Evolutionary conservation across 768 basidiomycete genomes (phyloP), one percentile per base, ranked within the genome.

Genomic region (Pleurotus sapidus): DNA sequence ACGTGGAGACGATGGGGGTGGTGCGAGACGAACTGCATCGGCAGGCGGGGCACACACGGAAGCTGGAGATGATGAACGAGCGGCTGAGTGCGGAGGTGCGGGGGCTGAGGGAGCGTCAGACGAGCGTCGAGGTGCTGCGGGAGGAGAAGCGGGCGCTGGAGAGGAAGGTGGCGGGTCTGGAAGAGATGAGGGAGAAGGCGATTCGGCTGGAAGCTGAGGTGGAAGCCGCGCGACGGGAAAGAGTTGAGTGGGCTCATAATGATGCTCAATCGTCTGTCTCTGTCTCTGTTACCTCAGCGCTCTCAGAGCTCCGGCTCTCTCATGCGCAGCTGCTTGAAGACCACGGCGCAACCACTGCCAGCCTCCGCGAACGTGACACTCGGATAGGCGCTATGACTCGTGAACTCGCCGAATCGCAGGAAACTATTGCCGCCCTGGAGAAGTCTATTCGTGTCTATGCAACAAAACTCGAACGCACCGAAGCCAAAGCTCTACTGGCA

Each of bases 71-170:
- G 5, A 74, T 75, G 2, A 91, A 91, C 59, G 70, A 78, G 1
- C 80, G 77, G 59, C 69, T 89, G 54, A 76, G 66, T 2, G 64
- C 76, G 0, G 88, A 93, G 62, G 62, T 91, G 14, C 68, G 67
- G 5, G 61, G 74, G 9, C 74, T 89, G 14, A 76, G 81, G 34
- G 84, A 84, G 59, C 74, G 80, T 0, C 74, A 84, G n/a, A 70
- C 76, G 5, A 86, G 81, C 60, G 70, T 89, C 2, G 89, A 90
- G 58, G 84, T 93, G 2, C 65, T 93, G 37, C 75, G 80, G 30
- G 91, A 93, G 66, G 88, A 93, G 70, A 91, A 91, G 60, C 76
- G 84, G 4, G 76, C 77, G 0, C 67, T 93, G 45, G 83, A 90
- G 77, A 68, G 72, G 14, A 86, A 80, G 61, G 69, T 85, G 6